A percentile compares a stretch with the other conserved stretches of the same genome.
Conservation (phyloP, 2,329 filamentous ascomycete species). For the Penicillium psychrosexuale region DNA sequence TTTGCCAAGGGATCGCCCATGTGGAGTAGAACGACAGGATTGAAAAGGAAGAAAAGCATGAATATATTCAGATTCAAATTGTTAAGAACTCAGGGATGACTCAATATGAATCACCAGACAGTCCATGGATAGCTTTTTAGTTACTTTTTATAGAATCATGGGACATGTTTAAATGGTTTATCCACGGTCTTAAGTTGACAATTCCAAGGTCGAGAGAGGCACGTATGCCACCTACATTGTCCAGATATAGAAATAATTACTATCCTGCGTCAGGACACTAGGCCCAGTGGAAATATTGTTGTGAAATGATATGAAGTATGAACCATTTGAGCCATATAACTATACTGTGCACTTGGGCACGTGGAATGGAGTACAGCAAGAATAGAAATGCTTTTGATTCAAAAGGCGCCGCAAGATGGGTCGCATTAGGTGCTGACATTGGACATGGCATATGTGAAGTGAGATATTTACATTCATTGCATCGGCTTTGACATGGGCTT, state of each 20-base stretch:
- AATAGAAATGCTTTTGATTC: slow-evolving; percentile 1
- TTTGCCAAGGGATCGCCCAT: slow-evolving; percentile 1
- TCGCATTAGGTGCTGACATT: slow-evolving; percentile 1
- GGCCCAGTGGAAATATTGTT: slow-evolving; percentile 1
- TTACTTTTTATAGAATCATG: not conserved
- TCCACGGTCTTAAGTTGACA: slow-evolving; percentile 4
- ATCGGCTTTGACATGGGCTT: slow-evolving; percentile 78
- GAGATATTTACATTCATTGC: slow-evolving; percentile 36
- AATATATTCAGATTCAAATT: not conserved
- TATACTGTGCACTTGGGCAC: not conserved
- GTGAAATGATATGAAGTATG: not conserved
- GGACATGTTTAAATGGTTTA: slow-evolving; percentile 2
- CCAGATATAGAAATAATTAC: not conserved
- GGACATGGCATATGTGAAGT: slow-evolving; percentile 2
- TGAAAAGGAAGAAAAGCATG: not conserved
- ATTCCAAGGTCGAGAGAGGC: slow-evolving; percentile 7
- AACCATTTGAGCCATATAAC: not conserved
- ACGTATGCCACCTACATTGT: not conserved
- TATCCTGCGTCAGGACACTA: not conserved
- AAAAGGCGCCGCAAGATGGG: not conserved
- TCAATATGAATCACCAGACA: not conserved
- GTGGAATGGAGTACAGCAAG: not conserved
- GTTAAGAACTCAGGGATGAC: not conserved
- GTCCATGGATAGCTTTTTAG: not conserved
- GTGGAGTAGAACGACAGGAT: not conserved